Conservation (phyloP, 352 stramenopile genomes). For the Phytophthora quininea region DNA sequence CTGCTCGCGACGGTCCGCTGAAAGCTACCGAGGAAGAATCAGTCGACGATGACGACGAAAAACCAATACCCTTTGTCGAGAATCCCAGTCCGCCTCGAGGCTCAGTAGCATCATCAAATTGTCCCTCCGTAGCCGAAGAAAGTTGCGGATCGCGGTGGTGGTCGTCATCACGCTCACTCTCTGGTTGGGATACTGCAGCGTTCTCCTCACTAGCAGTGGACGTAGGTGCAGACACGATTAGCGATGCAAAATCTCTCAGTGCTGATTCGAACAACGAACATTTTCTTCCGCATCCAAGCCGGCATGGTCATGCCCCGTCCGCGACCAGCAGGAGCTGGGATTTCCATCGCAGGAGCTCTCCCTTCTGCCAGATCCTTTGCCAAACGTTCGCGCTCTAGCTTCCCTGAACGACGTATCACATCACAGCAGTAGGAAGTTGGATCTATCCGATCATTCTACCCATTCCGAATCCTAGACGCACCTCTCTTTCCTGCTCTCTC, state of each 20-base stretch:
- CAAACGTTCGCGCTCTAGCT: slow-evolving; percentile 72
- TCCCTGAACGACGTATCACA: slow-evolving; percentile 41
- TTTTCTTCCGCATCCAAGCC: slow-evolving; percentile 93
- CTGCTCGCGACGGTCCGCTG: slow-evolving; percentile 1
- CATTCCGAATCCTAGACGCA: slow-evolving; percentile 11
- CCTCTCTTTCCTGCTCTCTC: slow-evolving; percentile 72
- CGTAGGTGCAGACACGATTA: slow-evolving; percentile 11
- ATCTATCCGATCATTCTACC: background rate
- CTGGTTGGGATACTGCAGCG: slow-evolving; percentile 28
- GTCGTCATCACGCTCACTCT: slow-evolving; percentile 41
- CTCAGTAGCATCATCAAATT: slow-evolving; percentile 66
- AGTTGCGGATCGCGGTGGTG: slow-evolving; percentile 6
- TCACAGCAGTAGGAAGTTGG: too few species aligned
- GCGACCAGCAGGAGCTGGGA: slow-evolving; percentile 63
- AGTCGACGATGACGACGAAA: slow-evolving; percentile 17
- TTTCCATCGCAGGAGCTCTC: slow-evolving; percentile 53
- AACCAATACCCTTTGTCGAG: slow-evolving; percentile 30
- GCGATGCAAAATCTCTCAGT: background rate
- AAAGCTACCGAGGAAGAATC: slow-evolving; percentile 1
- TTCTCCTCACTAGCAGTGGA: slow-evolving; percentile 66
- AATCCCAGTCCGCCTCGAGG: slow-evolving; percentile 39
- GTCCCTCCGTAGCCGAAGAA: slow-evolving; percentile 23
- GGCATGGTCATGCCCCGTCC: slow-evolving; percentile 91
- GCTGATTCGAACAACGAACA: slow-evolving; percentile 46
- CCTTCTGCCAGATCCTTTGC: slow-evolving; percentile 75